Conservation (phyloP, 139 green algal genomes). For the Yamagishiella unicocca region DNA sequence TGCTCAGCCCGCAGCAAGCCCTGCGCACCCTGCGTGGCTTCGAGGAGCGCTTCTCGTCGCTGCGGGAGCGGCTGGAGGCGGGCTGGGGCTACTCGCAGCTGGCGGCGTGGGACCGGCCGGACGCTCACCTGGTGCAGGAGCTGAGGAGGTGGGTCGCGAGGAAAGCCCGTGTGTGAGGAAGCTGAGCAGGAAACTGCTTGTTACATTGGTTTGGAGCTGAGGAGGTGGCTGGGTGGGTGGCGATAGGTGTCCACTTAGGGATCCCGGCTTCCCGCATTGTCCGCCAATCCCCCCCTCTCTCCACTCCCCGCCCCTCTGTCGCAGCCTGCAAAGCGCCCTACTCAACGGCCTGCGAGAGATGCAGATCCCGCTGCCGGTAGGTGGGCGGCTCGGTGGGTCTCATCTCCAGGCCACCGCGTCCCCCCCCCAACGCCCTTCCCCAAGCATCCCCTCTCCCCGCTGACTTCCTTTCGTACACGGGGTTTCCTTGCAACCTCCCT, state of each 20-base stretch:
- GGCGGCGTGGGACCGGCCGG: neutral
- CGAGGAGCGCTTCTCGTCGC: neutral
- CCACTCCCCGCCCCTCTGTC: neutral
- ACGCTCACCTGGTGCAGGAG: slow-evolving; percentile 11
- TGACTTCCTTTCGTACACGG: too few species aligned
- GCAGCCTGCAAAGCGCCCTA: neutral
- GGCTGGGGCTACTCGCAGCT: neutral
- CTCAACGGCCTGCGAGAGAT: neutral
- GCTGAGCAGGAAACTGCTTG: too few species aligned
- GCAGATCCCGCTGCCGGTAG: slow-evolving; percentile 10
- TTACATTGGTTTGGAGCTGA: too few species aligned
- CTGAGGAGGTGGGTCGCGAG: neutral
- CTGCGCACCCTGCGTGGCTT: neutral
- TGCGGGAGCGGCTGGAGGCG: slow-evolving; percentile 9
- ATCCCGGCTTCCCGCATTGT: too few species aligned
- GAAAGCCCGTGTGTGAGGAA: neutral
- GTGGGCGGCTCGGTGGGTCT: too few species aligned
- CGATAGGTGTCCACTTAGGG: too few species aligned
- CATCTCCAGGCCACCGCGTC: too few species aligned
- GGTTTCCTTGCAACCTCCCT: too few species aligned
- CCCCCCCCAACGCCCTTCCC: too few species aligned
- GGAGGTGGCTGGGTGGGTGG: too few species aligned
- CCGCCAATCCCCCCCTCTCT: neutral
- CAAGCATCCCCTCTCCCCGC: too few species aligned
- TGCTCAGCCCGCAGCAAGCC: neutral